Conservation (phyloP, 176 grass and related monocot genomes). For the Oryza coarctata region DNA sequence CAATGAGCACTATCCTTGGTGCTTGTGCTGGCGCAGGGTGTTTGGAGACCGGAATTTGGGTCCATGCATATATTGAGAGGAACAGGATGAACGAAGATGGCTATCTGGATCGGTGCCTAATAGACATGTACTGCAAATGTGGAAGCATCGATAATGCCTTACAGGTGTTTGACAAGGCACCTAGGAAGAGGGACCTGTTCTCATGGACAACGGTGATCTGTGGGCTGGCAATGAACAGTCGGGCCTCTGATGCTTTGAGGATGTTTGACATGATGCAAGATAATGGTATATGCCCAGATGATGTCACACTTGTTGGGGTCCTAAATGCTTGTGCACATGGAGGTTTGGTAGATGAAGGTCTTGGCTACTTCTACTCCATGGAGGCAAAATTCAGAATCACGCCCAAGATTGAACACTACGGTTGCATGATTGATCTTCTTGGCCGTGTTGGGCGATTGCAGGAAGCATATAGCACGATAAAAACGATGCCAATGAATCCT, state of each 20-base stretch:
- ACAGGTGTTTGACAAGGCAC: conserved; percentile 66
- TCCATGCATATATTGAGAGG: conserved; percentile 56
- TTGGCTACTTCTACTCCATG: conserved; percentile 62
- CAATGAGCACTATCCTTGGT: conserved; percentile 55
- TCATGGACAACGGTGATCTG: conserved; percentile 81
- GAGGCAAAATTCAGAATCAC: conserved; percentile 44
- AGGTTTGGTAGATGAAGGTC: conserved; percentile 64
- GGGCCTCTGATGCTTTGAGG: conserved; percentile 48
- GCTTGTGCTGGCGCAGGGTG: conserved; percentile 51
- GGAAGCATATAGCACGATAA: conserved; percentile 67
- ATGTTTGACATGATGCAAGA: conserved; percentile 62
- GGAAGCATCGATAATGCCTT: conserved; percentile 64
- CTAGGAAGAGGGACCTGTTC: conserved; percentile 54
- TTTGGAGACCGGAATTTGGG: conserved; percentile 63
- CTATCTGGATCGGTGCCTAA: conserved; percentile 44
- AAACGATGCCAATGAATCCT: conserved; percentile 65
- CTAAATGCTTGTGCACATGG: conserved; percentile 76
- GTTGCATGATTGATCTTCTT: conserved; percentile 82
- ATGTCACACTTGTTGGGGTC: conserved; percentile 69
- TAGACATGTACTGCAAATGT: conserved; percentile 87
- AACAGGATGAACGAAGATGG: conserved; percentile 44
- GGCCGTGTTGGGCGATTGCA: conserved; percentile 56
- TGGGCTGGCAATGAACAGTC: conserved; percentile 70
- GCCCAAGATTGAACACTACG: conserved; percentile 70
- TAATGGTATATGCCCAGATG: conserved; percentile 52